Evolutionary conservation across 140 eudicot genomes (phyloP).

Genomic region (Bidens hawaiensis): DNA sequence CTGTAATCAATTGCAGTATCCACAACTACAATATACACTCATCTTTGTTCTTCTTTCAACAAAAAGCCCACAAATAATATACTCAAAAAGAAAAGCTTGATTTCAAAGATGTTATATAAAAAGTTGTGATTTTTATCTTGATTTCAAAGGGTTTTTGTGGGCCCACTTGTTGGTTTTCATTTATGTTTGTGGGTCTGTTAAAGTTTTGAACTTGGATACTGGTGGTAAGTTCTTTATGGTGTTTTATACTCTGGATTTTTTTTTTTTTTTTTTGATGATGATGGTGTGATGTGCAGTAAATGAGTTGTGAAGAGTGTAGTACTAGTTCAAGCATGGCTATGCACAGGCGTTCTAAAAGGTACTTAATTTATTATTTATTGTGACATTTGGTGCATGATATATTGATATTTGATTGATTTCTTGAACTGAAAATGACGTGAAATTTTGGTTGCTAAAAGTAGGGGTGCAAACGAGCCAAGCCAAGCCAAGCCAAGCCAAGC

Average conservation of each 20-base stretch:
- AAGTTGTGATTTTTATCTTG: constrained; percentile 37
- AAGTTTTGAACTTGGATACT: constrained; percentile 36
- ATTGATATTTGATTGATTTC: constrained; percentile 15
- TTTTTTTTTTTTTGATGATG: neutral
- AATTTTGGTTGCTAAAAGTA: neutral
- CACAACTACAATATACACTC: constrained; percentile 3
- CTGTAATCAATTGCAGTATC: constrained; percentile 3
- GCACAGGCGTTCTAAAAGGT: constrained; percentile 90
- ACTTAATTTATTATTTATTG: constrained; percentile 10
- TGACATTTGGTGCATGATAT: constrained; percentile 1
- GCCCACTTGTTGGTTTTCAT: constrained; percentile 36
- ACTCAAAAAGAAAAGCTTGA: constrained; percentile 23
- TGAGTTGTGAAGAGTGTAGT: constrained; percentile 61
- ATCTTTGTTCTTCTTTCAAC: constrained; percentile 24
- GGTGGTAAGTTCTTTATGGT: constrained; percentile 29
- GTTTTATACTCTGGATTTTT: constrained; percentile 9
- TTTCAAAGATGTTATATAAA: constrained; percentile 20
- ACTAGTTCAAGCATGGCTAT: constrained; percentile 36
- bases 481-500: no score
- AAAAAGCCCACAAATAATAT: constrained; percentile 16
- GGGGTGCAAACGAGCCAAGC: no score
- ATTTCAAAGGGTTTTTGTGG: constrained; percentile 29
- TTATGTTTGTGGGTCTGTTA: constrained; percentile 34
- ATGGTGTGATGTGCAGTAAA: constrained; percentile 29
- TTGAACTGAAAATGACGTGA: neutral